Percentiles rank a stretch among this genome's conserved stretches.
Evolutionary conservation across 257 asterid species (phyloP).

Genomic region (Fraxinus pennsylvanica): DNA sequence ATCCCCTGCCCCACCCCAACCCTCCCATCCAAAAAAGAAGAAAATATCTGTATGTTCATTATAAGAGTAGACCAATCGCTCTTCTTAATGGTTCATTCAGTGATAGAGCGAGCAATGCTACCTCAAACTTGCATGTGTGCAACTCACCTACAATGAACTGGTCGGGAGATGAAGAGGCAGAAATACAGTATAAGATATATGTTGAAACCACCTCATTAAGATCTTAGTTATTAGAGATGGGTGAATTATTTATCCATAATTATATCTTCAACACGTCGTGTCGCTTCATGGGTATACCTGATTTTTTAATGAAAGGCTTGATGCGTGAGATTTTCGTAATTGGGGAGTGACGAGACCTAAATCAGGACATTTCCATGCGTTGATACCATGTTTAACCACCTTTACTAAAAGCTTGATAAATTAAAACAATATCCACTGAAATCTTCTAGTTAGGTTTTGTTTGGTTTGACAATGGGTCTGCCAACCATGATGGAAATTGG

Average conservation of each 20-base stretch:
- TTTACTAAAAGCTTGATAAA: background rate
- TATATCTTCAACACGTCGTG: too few relatives aligned
- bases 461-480: background rate
- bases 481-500: background rate
- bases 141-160: too few relatives aligned
- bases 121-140: background rate
- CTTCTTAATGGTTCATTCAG: background rate
- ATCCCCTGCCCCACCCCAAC: background rate
- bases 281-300: background rate
- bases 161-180: background rate
- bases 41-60: too few relatives aligned
- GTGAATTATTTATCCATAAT: background rate
- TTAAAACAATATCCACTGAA: background rate
- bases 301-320: background rate
- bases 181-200: background rate
- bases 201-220: background rate
- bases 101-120: background rate
- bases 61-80: background rate
- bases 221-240: background rate
- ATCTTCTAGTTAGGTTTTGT: background rate
- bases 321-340: background rate
- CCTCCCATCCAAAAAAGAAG: background rate
- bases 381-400: background rate
- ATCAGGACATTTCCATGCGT: background rate
- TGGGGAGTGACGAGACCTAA: background rate